phyloP scores from a whole-genome alignment of 106 monocot genomes.

The Allium fistulosum region DNA sequence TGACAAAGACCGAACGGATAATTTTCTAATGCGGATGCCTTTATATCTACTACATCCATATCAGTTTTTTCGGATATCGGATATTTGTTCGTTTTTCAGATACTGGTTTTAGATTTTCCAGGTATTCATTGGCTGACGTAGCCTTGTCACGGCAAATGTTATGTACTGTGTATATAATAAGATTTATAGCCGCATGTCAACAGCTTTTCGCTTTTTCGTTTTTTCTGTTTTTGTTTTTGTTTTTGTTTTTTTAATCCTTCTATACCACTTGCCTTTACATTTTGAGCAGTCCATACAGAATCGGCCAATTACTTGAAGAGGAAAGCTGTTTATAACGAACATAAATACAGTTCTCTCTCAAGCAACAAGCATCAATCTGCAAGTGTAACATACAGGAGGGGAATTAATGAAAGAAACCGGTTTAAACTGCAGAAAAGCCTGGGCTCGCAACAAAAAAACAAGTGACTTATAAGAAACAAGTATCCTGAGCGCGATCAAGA shows the following conservation, averaged over 20 bases:
- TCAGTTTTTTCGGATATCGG: too few relatives aligned
- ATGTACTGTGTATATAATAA: too few relatives aligned
- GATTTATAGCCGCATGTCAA: too few relatives aligned
- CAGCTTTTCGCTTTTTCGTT: too few relatives aligned
- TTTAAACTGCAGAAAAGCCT: constrained; percentile 20
- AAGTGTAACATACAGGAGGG: constrained; percentile 32
- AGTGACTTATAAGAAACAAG: background rate
- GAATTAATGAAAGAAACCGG: constrained; percentile 37
- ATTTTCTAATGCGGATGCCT: too few relatives aligned
- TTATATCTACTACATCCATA: too few relatives aligned
- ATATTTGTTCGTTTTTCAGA: too few relatives aligned
- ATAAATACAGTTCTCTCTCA: constrained; percentile 3
- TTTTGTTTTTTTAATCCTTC: constrained; percentile 2
- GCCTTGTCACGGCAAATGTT: too few relatives aligned
- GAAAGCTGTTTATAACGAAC: constrained; percentile 9
- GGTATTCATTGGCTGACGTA: too few relatives aligned
- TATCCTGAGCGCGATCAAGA: background rate
- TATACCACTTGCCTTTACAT: background rate
- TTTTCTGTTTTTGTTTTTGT: background rate
- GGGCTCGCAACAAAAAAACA: background rate
- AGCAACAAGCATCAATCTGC: constrained; percentile 3
- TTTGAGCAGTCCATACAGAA: constrained; percentile 15
- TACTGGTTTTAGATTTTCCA: too few relatives aligned
- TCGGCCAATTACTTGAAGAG: constrained; percentile 35
- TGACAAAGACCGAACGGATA: too few relatives aligned